Evolutionary conservation across 139 green algal species (phyloP), one percentile per base, ranked within the genome.

Genomic region (Raphidocelis subcapitata): DNA sequence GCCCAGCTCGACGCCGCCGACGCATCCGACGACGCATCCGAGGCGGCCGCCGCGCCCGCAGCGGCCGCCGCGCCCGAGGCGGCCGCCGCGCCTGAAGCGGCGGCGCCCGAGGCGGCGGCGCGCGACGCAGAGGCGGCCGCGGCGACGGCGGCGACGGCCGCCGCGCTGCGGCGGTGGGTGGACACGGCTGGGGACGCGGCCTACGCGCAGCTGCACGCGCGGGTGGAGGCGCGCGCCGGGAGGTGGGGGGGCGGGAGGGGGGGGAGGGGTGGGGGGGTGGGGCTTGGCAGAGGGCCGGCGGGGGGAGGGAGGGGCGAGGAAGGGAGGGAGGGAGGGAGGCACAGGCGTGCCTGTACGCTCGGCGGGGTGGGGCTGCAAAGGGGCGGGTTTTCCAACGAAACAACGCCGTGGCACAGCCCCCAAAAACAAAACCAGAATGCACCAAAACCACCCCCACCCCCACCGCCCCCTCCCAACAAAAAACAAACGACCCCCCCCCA

Each of bases 151-250:
- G 61, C 47, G 5, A 67, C 65, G 41, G 33, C 59, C n/a, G 70
- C 69, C 26, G n/a, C 88, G 67, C 81, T 96, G 62, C 76, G 81
- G 15, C 82, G 83, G 55, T 94, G 88, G 89, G 85, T 84, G 31
- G 85, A 94, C 75, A 88, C 86, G 5, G 41, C 74, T 2, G 46
- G 73, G 0, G 82, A 90, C 23, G 47, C 72, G 15, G 56, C 79
- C 23, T 72, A 91, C 73, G 72, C 84, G 20, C 23, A 87, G 52
- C 83, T 95, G 71, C 82, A 92, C 62, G 86, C 90, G 14, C 69
- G 72, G 24, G 74, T 76, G 37, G 87, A 94, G 74, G 79, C 76
- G 15, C 49, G 67, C 0, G 77, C 73, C 3, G 75, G 72, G 12
- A 82, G 83, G 62, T 81, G 74, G 12, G 85, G 74, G 5, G 29